Percentiles rank a stretch among this genome's conserved stretches.
Evolutionary conservation across 2,329 filamentous ascomycete species (phyloP).

Genomic region (Dichotomopilus funicola): DNA sequence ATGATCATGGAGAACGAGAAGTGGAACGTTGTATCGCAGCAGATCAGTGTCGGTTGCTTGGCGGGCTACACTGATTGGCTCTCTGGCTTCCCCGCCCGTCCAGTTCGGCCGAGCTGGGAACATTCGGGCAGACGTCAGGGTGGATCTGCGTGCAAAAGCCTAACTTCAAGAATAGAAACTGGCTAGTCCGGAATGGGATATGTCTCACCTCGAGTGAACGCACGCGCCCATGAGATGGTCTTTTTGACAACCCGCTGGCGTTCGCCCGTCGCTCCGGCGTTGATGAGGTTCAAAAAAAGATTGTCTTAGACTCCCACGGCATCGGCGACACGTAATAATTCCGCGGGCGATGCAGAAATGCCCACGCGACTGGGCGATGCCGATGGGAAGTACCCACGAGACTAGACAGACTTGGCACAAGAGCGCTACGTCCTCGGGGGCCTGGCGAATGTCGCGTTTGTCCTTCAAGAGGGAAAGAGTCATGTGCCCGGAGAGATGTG

Average conservation of each 20-base stretch:
- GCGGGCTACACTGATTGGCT: neutral
- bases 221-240: neutral
- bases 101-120: neutral
- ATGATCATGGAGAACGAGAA: neutral
- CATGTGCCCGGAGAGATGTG: too few relatives aligned
- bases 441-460: too few relatives aligned
- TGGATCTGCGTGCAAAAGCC: slow-evolving; percentile 10
- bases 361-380: too few relatives aligned
- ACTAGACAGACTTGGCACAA: too few relatives aligned
- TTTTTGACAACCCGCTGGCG: neutral
- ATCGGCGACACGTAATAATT: too few relatives aligned
- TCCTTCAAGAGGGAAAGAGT: too few relatives aligned
- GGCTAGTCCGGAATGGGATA: slow-evolving; percentile 14
- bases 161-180: slow-evolving; percentile 26
- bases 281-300: too few relatives aligned
- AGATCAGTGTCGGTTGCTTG: neutral
- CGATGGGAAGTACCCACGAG: too few relatives aligned
- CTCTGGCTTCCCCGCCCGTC: neutral
- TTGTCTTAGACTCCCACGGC: too few relatives aligned
- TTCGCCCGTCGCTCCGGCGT: too few relatives aligned
- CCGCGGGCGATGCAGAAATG: too few relatives aligned
- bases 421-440: too few relatives aligned
- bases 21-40: slow-evolving; percentile 17
- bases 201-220: neutral
- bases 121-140: slow-evolving; percentile 11